These are phyloP conservation scores for Quercus alba DNA, from an alignment of 306 rosid genomes.

Conservation along the genomic window DNA sequence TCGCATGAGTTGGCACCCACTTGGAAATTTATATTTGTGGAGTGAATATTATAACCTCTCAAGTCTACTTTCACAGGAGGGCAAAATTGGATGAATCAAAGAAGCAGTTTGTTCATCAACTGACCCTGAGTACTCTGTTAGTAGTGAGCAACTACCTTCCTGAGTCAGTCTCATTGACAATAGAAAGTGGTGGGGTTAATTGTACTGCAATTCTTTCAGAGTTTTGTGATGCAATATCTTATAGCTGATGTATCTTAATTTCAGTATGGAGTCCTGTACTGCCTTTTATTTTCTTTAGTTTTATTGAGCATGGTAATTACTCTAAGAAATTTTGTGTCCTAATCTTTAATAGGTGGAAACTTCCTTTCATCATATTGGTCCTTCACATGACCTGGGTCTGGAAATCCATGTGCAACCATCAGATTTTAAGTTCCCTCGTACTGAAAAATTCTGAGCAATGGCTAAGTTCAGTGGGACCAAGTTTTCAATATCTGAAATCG, in stretches of 20 bases:
- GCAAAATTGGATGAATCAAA: slow-evolving; percentile 43
- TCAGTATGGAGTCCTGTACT: background rate
- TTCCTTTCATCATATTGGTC: slow-evolving; percentile 76
- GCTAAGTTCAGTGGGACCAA: slow-evolving; percentile 72
- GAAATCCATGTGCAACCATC: slow-evolving; percentile 59
- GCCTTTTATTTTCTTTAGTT: background rate
- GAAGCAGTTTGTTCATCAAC: no score
- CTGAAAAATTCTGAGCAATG: slow-evolving; percentile 63
- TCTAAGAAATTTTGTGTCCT: background rate
- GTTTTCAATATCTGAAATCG: slow-evolving; percentile 62
- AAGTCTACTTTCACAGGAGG: slow-evolving; percentile 63
- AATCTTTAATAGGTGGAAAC: slow-evolving; percentile 58
- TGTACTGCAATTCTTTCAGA: no score
- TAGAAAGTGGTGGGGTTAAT: no score
- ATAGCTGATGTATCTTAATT: no score
- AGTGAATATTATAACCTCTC: slow-evolving; percentile 85
- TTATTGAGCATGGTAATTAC: slow-evolving; percentile 7
- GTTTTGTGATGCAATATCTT: no score
- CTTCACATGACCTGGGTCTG: slow-evolving; percentile 82
- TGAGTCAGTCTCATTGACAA: no score
- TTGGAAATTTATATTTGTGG: slow-evolving; percentile 54
- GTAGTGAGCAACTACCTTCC: no score
- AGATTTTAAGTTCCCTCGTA: slow-evolving; percentile 66
- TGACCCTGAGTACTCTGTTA: no score
- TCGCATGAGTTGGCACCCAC: no score